Evolutionary conservation across 1,284 basidiomycete genomes (phyloP), one percentile per base, ranked within the genome.

Genomic region (Melampsora americana): DNA sequence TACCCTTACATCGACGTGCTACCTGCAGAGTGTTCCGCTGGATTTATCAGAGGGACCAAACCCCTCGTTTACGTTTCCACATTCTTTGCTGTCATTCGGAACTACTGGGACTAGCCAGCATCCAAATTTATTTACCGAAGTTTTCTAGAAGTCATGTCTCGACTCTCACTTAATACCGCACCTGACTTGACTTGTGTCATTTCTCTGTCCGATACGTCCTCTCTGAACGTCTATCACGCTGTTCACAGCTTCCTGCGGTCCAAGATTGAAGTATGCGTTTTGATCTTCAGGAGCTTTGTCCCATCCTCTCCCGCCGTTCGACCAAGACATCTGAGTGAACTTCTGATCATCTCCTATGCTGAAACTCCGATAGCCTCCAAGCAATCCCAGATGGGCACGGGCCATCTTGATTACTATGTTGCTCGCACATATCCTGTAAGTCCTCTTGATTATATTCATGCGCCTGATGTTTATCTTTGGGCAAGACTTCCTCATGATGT

Each of bases 141-240:
- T n/a, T 28, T 28, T 56, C 20, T 56, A n/a, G 26, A 56, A 12
- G 53, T 28, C 53, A 73, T 73, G 71, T 73, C 71, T 73, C 71
- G 71, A 28, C 64, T 73, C n/a, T 66, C 71, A 35, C 64, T 73
- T 12, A 73, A 73, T 62, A 73, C 71, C 9, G 71, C 71, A 20
- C 71, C 71, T 16, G 71, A 64, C 14, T 64, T 73, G 12, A 73
- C 71, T 35, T 73, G 71, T 44, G 64, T 73, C 16, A 56, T 64
- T 14, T 30, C 61, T 62, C 20, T 62, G 26, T 73, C 71, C 35
- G 62, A 73, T 56, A 66, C 71, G 1, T 73, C 71, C 18, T 66
- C 64, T 50, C 48, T 50, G 39, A 73, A 66, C 50, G 64, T 66
- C 30, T 73, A 73, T 42, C 64, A 56, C 35, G 71, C 71, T 50